A percentile compares a stretch with the other conserved stretches of the same genome.
Conservation (phyloP, 768 basidiomycete species). For the Wakefieldia striispora region DNA sequence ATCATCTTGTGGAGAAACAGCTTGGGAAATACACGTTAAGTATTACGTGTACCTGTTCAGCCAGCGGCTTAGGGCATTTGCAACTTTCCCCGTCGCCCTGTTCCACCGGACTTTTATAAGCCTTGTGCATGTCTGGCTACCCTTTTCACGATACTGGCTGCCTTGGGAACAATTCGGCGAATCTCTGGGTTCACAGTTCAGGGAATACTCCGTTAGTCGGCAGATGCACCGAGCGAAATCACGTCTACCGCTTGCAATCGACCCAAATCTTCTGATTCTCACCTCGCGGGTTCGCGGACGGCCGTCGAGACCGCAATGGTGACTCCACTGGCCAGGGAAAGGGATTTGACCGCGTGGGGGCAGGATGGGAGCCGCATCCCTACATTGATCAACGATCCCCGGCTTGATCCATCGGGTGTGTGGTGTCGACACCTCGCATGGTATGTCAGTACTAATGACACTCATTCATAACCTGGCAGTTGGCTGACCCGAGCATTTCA, state of each 20-base stretch:
- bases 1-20: background rate
- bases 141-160: constrained; percentile 11
- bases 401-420: background rate
- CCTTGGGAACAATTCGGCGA: constrained; percentile 28
- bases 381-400: background rate
- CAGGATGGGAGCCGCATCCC: background rate
- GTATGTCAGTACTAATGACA: background rate
- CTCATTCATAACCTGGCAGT: background rate
- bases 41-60: constrained; percentile 10
- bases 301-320: constrained; percentile 13
- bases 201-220: constrained; percentile 1
- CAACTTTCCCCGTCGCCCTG: constrained; percentile 5
- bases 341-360: background rate
- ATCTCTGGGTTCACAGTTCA: constrained; percentile 12
- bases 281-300: constrained; percentile 6
- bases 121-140: background rate
- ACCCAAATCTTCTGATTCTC: constrained; percentile 18
- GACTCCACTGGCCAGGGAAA: constrained; percentile 5
- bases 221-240: background rate
- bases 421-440: constrained; percentile 1
- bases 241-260: background rate
- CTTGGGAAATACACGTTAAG: constrained; percentile 9
- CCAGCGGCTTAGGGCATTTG: background rate
- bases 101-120: constrained; percentile 28
- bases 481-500: constrained; percentile 2